These are phyloP conservation scores for Dictyostelium firmibasis DNA, from an alignment of 78 protist genomes.

Conservation along the genomic window DNA sequence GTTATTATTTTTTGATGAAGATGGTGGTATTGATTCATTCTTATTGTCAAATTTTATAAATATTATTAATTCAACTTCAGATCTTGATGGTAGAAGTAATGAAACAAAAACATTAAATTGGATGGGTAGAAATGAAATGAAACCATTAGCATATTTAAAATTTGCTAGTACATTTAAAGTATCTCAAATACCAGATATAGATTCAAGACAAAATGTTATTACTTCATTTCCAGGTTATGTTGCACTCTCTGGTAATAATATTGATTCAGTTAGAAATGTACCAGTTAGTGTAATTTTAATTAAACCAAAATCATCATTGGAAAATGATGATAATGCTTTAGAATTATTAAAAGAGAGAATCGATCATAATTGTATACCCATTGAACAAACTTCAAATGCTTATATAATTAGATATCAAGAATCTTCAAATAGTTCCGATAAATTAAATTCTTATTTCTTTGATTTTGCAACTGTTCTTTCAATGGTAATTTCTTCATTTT, in stretches of 20 bases:
- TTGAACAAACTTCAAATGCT: not conserved
- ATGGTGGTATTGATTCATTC: not conserved
- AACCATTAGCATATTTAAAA: conserved; percentile 77
- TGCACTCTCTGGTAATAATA: not conserved
- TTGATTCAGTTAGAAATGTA: conserved; percentile 7
- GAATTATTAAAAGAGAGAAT: not conserved
- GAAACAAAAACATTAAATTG: not conserved
- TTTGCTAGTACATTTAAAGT: conserved; percentile 16
- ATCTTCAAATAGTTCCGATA: conserved; percentile 29
- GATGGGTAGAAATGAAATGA: not conserved
- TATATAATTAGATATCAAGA: not conserved
- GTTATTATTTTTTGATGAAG: not conserved
- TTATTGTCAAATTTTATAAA: not conserved
- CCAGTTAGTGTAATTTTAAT: not conserved
- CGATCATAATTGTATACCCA: not conserved
- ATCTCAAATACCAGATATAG: conserved; percentile 37
- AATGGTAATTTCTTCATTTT: conserved; percentile 89
- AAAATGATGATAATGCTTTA: not conserved
- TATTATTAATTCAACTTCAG: not conserved
- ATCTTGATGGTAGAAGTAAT: not conserved
- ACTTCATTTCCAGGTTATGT: conserved; percentile 73
- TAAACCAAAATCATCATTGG: not conserved
- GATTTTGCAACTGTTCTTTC: conserved; percentile 84
- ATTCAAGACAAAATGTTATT: conserved; percentile 52
- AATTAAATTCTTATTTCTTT: conserved; percentile 80